phyloP scores from a whole-genome alignment of 179 eudicot species.

The Vitellaria paradoxa region DNA sequence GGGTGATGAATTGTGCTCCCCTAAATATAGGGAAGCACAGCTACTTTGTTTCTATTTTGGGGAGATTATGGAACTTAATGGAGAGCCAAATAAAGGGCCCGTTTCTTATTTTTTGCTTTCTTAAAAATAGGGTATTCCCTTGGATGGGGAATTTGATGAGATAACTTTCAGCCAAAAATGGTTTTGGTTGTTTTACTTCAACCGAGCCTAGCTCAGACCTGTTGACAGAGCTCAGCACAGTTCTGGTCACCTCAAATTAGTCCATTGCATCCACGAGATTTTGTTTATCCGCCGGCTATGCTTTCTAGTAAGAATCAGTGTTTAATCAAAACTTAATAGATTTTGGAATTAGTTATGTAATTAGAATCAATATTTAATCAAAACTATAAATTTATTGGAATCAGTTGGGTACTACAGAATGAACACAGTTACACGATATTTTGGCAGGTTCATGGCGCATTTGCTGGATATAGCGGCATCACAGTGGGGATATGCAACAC shows the following conservation, averaged over 20 bases:
- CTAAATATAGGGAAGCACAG: too few species aligned
- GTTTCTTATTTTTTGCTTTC: too few species aligned
- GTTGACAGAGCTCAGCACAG: not conserved
- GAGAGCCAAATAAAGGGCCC: too few species aligned
- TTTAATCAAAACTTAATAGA: not conserved
- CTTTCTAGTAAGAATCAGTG: too few species aligned
- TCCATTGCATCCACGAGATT: not conserved
- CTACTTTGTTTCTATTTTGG: too few species aligned
- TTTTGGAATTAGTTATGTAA: not conserved
- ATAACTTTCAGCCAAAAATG: too few species aligned
- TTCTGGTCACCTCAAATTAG: not conserved
- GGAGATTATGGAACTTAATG: too few species aligned
- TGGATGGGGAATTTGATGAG: too few species aligned
- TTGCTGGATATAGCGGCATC: slow-evolving; percentile 98
- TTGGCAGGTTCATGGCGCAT: slow-evolving; percentile 98
- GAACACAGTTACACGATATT: not conserved
- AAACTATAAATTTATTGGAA: not conserved
- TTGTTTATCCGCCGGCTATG: too few species aligned
- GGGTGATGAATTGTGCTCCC: too few species aligned
- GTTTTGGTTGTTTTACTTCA: not conserved
- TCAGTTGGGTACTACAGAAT: not conserved
- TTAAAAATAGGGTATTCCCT: too few species aligned
- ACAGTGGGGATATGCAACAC: slow-evolving; percentile 96
- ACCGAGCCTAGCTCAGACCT: not conserved
- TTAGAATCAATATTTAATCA: not conserved